Evolutionary conservation across 305 asterid species (phyloP), one percentile per base, ranked within the genome.

Genomic region (Fraxinus angustifolia): DNA sequence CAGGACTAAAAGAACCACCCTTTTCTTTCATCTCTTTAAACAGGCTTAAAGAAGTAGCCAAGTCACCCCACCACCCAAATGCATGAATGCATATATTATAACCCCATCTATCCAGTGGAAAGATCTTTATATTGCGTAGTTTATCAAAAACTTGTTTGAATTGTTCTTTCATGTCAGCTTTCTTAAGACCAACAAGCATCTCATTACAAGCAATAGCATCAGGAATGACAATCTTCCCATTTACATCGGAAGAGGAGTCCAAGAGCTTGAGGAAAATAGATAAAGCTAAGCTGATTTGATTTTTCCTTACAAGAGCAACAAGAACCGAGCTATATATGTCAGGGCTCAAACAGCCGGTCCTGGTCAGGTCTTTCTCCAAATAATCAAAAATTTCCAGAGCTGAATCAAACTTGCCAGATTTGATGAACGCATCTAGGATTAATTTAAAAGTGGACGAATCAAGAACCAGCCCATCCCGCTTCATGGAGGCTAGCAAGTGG

Each of bases 11-110:
- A 31, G 83, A 75, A 76, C 89, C 89, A n/a, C 85, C 81, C 81
- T 85, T 92, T 83, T 85, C 97, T 90, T 91, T 96, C 98, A 96
- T 96, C 90, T 96, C 98, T 82, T 93, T 96, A 81, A 96, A 96
- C 85, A 94, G 87, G 73, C 87, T 78, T 53, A 94, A 82, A n/a
- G 97, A 88, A 76, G 88, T 87, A 31, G 80, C 81, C 81, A 94
- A 80, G 84, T 94, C 95, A 58, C 97, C 97, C 96, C 96, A 94
- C 73, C 88, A 80, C 68, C 99, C 98, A 73, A 93, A 89, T n/a
- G 90, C 87, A 67, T 94, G 97, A 62, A 96, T 92, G 80, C 99
- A 94, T 80, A 93, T 90, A 86, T 96, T 96, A 75, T 92, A 95
- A 73, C 99, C 98, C 87, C 89, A 82, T 85, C 88, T 90, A 87